phyloP scores from a whole-genome alignment of 1,139 yeast genomes.

The Blastobotrys proliferans region DNA sequence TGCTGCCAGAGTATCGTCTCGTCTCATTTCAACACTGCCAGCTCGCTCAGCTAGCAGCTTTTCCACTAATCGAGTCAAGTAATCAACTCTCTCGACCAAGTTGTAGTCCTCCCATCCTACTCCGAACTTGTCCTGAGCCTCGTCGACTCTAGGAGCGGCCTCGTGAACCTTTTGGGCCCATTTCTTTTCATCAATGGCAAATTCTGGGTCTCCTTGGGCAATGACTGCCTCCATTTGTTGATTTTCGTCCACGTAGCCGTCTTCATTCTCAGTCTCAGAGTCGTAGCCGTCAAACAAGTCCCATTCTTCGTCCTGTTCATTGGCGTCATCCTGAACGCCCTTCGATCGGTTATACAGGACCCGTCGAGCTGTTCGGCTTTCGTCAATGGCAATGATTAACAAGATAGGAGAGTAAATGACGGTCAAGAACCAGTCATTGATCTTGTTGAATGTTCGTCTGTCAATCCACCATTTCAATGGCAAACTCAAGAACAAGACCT shows the following conservation, averaged over 20 bases:
- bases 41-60: no score
- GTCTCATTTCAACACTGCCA: no score
- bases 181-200: slow-evolving; percentile 44
- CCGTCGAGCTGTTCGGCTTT: slow-evolving; percentile 61
- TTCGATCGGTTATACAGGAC: slow-evolving; percentile 66
- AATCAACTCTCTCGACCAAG: slow-evolving; percentile 42
- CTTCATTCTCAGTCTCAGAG: slow-evolving; percentile 39
- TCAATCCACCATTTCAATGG: slow-evolving; percentile 42
- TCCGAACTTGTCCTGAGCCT: slow-evolving; percentile 53
- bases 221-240: slow-evolving; percentile 47
- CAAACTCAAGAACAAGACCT: slow-evolving; percentile 44
- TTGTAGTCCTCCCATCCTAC: slow-evolving; percentile 64
- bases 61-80: slow-evolving; percentile 33
- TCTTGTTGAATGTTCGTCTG: slow-evolving; percentile 27
- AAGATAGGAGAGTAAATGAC: slow-evolving; percentile 67
- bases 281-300: slow-evolving; percentile 74
- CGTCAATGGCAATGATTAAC: slow-evolving; percentile 56
- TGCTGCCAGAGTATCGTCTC: no score
- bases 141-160: slow-evolving; percentile 54
- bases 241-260: slow-evolving; percentile 35
- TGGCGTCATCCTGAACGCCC: slow-evolving; percentile 73
- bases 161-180: slow-evolving; percentile 49
- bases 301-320: slow-evolving; percentile 77
- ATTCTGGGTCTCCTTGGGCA: slow-evolving; percentile 60
- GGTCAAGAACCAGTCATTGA: slow-evolving; percentile 48